A percentile compares a stretch with the other conserved stretches of the same genome.
Evolutionary conservation across 2,329 filamentous ascomycete genomes (phyloP).

Genomic region (Sporothrix inflata): DNA sequence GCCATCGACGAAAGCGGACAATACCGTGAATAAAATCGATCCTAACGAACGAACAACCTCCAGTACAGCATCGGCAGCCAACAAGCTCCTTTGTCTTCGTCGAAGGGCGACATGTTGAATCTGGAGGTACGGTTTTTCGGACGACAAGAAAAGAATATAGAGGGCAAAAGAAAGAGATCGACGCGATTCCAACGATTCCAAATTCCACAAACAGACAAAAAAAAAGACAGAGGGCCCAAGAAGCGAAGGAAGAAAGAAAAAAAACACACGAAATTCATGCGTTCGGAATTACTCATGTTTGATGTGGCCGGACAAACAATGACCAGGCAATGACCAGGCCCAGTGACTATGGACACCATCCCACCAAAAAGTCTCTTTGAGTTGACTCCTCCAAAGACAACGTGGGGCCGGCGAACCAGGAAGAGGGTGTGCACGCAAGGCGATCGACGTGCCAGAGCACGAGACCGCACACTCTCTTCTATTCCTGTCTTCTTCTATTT

Average conservation of each 20-base stretch:
- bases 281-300: conserved; percentile 4
- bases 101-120: no score
- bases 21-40: neutral
- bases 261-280: conserved; percentile 2
- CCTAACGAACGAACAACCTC: neutral
- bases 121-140: neutral
- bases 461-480: conserved; percentile 2
- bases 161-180: neutral
- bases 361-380: neutral
- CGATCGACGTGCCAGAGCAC: conserved; percentile 17
- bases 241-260: neutral
- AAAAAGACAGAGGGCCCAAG: neutral
- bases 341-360: neutral
- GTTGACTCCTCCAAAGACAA: neutral
- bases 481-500: neutral
- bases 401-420: neutral
- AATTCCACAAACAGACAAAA: conserved; percentile 6
- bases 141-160: neutral
- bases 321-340: neutral
- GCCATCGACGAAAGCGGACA: conserved; percentile 15
- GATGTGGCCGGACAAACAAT: neutral
- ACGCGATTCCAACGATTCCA: conserved; percentile 6
- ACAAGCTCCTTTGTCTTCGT: no score
- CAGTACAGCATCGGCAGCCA: no score
- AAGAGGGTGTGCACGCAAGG: conserved; percentile 7